These are phyloP conservation scores for Circinella umbellata DNA, from an alignment of 371 early-diverging fungal species.

Conservation along the genomic window DNA sequence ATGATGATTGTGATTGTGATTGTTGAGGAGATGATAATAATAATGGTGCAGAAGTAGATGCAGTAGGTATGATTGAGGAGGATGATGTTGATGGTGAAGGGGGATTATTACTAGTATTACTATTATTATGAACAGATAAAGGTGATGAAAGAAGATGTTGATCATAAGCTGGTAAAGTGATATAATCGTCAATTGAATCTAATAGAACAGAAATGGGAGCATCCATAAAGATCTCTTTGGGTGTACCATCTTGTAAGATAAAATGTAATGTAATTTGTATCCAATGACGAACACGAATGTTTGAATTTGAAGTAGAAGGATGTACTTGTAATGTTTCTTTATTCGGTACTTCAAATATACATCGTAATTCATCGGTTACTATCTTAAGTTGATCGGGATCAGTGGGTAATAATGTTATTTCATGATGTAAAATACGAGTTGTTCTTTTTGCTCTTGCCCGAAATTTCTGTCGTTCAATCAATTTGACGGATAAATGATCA, in stretches of 20 bases:
- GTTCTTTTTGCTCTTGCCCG: conserved; percentile 39
- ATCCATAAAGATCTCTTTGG: conserved; percentile 38
- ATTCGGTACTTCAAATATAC: conserved; percentile 36
- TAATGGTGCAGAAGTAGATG: too few species aligned
- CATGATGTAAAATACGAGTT: conserved; percentile 43
- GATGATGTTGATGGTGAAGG: background rate
- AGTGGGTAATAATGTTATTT: conserved; percentile 32
- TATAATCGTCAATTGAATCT: conserved; percentile 30
- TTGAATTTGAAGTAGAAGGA: conserved; percentile 38
- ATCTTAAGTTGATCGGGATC: background rate
- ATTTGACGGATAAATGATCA: conserved; percentile 34
- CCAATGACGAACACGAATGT: conserved; percentile 50
- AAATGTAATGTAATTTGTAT: conserved; percentile 35
- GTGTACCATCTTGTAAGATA: conserved; percentile 23
- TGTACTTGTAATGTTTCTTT: conserved; percentile 37
- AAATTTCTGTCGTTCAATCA: conserved; percentile 46
- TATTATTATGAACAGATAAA: too few species aligned
- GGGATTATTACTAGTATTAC: too few species aligned
- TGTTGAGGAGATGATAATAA: too few species aligned
- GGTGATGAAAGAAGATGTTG: conserved; percentile 3
- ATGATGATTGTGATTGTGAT: too few species aligned
- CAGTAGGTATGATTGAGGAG: background rate
- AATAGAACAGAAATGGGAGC: conserved; percentile 32
- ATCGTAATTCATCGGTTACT: conserved; percentile 22
- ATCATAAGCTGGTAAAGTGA: conserved; percentile 34